A percentile compares a stretch with the other conserved stretches of the same genome.
phyloP scores from a whole-genome alignment of 176 grass and related monocot species.

The Oryza nivara region DNA sequence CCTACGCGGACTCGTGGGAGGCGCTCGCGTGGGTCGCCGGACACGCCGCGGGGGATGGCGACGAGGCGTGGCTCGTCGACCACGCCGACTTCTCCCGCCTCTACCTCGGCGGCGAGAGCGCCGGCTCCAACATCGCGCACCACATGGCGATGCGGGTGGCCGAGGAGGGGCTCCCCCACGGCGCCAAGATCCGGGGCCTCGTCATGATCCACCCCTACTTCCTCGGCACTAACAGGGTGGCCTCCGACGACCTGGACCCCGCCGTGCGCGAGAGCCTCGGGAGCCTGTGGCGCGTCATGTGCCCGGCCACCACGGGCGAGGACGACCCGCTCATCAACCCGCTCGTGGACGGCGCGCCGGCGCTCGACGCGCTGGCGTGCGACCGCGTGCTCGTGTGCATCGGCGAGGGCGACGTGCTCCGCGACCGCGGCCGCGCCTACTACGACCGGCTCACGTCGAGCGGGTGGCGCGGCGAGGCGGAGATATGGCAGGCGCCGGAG shows the following conservation, averaged over 20 bases:
- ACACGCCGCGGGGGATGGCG: slow-evolving; percentile 3
- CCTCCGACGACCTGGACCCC: slow-evolving; percentile 48
- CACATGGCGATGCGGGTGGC: slow-evolving; percentile 62
- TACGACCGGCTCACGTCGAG: slow-evolving; percentile 49
- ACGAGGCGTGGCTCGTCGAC: slow-evolving; percentile 45
- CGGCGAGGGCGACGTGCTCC: slow-evolving; percentile 60
- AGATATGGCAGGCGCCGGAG: slow-evolving; percentile 52
- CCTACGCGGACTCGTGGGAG: slow-evolving; percentile 54
- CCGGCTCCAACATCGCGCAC: slow-evolving; percentile 83
- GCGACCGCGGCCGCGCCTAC: slow-evolving; percentile 57
- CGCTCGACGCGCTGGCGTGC: slow-evolving; percentile 41
- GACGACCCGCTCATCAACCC: slow-evolving; percentile 68
- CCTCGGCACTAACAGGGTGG: slow-evolving; percentile 55
- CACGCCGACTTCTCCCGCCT: slow-evolving; percentile 68
- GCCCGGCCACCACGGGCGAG: slow-evolving; percentile 54
- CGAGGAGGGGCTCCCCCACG: slow-evolving; percentile 42
- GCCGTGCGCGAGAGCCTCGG: slow-evolving; percentile 45
- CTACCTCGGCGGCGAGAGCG: slow-evolving; percentile 81
- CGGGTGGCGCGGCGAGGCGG: slow-evolving; percentile 50
- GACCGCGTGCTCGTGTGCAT: slow-evolving; percentile 51
- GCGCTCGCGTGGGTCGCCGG: slow-evolving; percentile 73
- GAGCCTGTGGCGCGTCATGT: slow-evolving; percentile 58
- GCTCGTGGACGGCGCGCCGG: slow-evolving; percentile 41
- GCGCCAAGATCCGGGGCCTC: slow-evolving; percentile 50
- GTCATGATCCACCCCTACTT: slow-evolving; percentile 86